Evolutionary conservation across 2,329 filamentous ascomycete genomes (phyloP).

Genomic region (Corinectria fuckeliana): DNA sequence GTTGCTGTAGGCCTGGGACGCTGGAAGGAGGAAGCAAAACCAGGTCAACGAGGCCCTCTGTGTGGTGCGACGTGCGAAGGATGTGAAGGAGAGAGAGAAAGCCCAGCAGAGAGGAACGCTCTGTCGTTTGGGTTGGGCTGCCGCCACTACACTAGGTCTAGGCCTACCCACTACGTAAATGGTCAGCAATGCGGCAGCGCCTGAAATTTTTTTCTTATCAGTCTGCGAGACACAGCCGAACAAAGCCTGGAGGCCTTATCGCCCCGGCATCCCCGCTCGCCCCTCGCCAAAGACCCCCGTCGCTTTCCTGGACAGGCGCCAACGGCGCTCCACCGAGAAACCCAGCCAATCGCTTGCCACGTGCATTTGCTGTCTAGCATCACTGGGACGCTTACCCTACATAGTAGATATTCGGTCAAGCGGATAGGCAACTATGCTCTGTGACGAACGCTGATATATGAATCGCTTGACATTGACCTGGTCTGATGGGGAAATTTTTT

Average conservation of each 20-base stretch:
- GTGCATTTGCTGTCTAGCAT: slow-evolving; percentile 27
- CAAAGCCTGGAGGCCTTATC: slow-evolving; percentile 23
- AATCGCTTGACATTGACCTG: too few species aligned
- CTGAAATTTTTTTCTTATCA: slow-evolving; percentile 24
- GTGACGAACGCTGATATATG: too few species aligned
- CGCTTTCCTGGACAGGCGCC: slow-evolving; percentile 12
- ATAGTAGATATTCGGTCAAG: neutral
- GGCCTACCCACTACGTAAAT: neutral
- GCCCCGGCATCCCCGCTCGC: slow-evolving; percentile 18
- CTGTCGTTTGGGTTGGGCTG: slow-evolving; percentile 13
- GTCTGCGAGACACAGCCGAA: slow-evolving; percentile 2
- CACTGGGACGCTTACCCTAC: slow-evolving; percentile 20
- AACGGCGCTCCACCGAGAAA: slow-evolving; percentile 3
- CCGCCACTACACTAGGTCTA: slow-evolving; percentile 3
- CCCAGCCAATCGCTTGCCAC: slow-evolving; percentile 26
- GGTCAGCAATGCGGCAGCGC: slow-evolving; percentile 13
- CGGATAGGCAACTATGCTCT: neutral
- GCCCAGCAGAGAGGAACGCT: neutral
- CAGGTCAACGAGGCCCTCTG: slow-evolving; percentile 38
- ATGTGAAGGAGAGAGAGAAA: neutral
- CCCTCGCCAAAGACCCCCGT: slow-evolving; percentile 5
- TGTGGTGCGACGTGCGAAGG: slow-evolving; percentile 5
- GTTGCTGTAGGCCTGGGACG: slow-evolving; percentile 4
- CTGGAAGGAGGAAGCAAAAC: slow-evolving; percentile 29
- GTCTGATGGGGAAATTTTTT: too few species aligned